phyloP scores from a whole-genome alignment of 2,329 filamentous ascomycete species.

The Byssothecium circinans region DNA sequence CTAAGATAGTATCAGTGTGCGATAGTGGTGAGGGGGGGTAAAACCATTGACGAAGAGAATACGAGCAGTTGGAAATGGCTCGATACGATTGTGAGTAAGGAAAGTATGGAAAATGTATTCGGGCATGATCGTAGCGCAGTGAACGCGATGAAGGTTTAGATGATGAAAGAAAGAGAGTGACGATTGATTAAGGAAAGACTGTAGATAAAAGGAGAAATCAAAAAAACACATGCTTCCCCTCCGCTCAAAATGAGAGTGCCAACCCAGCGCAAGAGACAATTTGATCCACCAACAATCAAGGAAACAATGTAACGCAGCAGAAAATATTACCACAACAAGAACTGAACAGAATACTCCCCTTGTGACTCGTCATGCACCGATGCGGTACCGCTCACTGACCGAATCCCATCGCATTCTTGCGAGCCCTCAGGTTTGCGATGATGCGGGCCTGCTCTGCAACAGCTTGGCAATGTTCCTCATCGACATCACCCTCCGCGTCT shows the following conservation, averaged over 20 bases:
- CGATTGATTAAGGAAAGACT: neutral
- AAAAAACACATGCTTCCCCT: neutral
- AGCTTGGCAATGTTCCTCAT: neutral
- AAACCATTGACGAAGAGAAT: too few species aligned
- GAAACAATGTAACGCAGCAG: neutral
- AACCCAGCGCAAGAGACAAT: neutral
- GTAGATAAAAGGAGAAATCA: too few species aligned
- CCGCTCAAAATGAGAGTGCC: neutral
- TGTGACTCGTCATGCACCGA: neutral
- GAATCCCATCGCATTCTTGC: neutral
- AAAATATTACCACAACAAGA: conserved; percentile 3
- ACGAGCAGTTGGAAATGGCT: neutral
- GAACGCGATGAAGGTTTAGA: neutral
- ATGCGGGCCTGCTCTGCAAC: neutral
- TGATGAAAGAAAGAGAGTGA: neutral
- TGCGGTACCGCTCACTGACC: neutral
- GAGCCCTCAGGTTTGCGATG: neutral
- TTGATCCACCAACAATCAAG: neutral
- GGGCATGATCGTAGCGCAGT: neutral
- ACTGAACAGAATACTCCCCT: neutral
- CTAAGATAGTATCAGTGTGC: neutral
- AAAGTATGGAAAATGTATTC: neutral
- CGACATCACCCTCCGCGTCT: conserved; percentile 1
- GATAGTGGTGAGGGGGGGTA: neutral
- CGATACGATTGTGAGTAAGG: neutral